Base-by-base conservation (phyloP, 768 basidiomycete species). In the Lepiota subincarnata region DNA sequence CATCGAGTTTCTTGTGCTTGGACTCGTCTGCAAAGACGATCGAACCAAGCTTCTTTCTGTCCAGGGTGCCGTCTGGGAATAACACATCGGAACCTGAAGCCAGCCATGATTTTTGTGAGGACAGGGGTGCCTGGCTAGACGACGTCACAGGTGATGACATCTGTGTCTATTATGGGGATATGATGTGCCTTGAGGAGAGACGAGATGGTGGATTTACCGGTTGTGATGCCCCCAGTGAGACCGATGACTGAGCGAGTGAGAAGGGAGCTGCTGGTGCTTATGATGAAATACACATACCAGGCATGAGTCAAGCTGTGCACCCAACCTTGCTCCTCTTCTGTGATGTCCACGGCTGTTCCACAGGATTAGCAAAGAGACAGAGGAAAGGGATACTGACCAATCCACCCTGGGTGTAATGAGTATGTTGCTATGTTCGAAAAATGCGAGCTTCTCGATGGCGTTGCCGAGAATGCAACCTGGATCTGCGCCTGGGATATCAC, bases 181-280 rank as follows among this genome's bases (percentile, higher is more conserved):
- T 70, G 56, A 59, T 84, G 84, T 0, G 76, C 72, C 48, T 78
- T 77, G 34, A 98, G 75, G 38, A 94, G 74, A 6, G 71, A 69
- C 0, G 94, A 91, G 10, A 94, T 96, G 11, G 93, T 89, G 0
- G 95, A 97, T 72, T 99, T 99, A 49, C 96, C 94, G 6, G 93
- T 94, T 18, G 94, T 91, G 54, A 99, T 98, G 1, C 95, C 92
- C 6, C 97, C 97, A 24, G 96, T 98, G 18, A 99, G 81, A 37
- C 97, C 96, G 57, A 97, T 80, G 55, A 98, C 95, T 96, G 48
- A n/a, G n/a, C 16, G 16, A 18, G 2, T 11, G 22, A 20, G 19
- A 31, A 31, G 22, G 19, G 42, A 22, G 11, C 7, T 28, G 28
- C 7, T n/a, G n/a, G n/a, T 8, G 16, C 14, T 8, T 12, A 26